A percentile compares a stretch with the other conserved stretches of the same genome.
These are phyloP conservation scores for Daldinia vernicosa DNA, from an alignment of 495 filamentous ascomycete species.

Conservation along the genomic window DNA sequence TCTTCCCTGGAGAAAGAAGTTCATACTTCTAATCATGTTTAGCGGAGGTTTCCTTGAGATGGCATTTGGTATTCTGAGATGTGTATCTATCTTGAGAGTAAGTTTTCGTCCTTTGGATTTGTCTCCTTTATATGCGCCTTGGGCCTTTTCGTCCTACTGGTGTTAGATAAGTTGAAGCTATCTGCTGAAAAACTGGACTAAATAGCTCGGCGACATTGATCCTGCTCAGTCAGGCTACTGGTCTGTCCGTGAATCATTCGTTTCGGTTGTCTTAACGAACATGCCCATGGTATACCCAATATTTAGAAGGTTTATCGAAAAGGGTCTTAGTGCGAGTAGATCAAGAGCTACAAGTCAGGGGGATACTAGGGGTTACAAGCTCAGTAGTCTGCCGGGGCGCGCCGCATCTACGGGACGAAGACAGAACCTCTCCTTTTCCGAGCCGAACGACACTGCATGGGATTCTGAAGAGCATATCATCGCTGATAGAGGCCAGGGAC, in stretches of 20 bases:
- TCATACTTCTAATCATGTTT: slow-evolving; percentile 65
- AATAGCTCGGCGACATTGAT: slow-evolving; percentile 54
- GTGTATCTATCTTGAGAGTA: slow-evolving; percentile 65
- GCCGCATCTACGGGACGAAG: slow-evolving; percentile 47
- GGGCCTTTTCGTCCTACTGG: slow-evolving; percentile 8
- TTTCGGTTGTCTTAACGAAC: slow-evolving; percentile 67
- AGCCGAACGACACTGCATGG: slow-evolving; percentile 51
- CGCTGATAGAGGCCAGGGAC: not conserved
- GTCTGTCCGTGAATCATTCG: slow-evolving; percentile 71
- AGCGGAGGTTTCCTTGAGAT: slow-evolving; percentile 68
- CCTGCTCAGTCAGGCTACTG: slow-evolving; percentile 65
- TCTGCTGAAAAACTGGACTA: not conserved
- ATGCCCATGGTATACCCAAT: slow-evolving; percentile 68
- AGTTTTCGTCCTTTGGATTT: slow-evolving; percentile 9
- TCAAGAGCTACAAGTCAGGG: slow-evolving; percentile 16
- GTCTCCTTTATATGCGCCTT: not conserved
- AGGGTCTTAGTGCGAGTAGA: slow-evolving; percentile 37
- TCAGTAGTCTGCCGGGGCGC: slow-evolving; percentile 29
- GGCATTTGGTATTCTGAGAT: slow-evolving; percentile 67
- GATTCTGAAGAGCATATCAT: slow-evolving; percentile 57
- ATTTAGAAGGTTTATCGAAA: slow-evolving; percentile 45
- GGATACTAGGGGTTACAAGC: slow-evolving; percentile 36
- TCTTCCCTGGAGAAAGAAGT: slow-evolving; percentile 60
- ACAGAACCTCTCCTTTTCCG: slow-evolving; percentile 52
- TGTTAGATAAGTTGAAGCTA: not conserved